Base-by-base conservation (phyloP, 768 basidiomycete species). In the Cyathus striatus region DNA sequence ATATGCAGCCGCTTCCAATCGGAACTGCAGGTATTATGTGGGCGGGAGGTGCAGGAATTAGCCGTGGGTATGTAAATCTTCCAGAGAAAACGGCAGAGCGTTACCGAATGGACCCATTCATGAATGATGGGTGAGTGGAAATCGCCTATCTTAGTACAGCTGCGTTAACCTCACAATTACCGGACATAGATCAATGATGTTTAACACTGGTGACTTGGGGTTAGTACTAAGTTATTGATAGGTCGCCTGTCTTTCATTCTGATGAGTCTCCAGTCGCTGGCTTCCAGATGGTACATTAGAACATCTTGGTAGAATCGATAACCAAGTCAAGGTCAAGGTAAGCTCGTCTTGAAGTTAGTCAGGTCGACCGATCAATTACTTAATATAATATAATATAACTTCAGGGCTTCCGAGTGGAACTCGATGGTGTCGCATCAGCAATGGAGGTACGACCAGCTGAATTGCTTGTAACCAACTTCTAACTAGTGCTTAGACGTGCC, bases 291-390 rank as follows among this genome's bases (percentile, higher is more conserved):
- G 80, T 2, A 68, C 68, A 17, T 57, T 83, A 17, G 76, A 80
- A 43, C 76, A 76, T 48, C 66, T 81, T 17, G 80, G 80, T 10
- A 65, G 80, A 24, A 69, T 76, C 24, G 80, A 83, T 50, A 77
- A 81, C 47, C 79, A 81, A 54, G 78, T 81, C 38, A 82, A 82
- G 56, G 66, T 82, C 53, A 79, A 79, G 64, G 74, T 75, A 42
- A 33, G 56, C 33, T 14, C n/a, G n/a, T n/a, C n/a, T n/a, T n/a
- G n/a, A n/a, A n/a, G n/a, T n/a, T n/a, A n/a, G n/a, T n/a, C n/a
- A n/a, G n/a, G 39, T 26, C 7, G 22, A n/a, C 9, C 9, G 16
- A 18, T 32, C 12, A 27, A 14, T 20, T 32, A 20, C 23, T 13
- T 20, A 21, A 17, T 17, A 36, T 6, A 14, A 24, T 37, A 51